Evolutionary conservation across 2,329 filamentous ascomycete species (phyloP), one percentile per base, ranked within the genome.

Genomic region (Alternaria consortialis): DNA sequence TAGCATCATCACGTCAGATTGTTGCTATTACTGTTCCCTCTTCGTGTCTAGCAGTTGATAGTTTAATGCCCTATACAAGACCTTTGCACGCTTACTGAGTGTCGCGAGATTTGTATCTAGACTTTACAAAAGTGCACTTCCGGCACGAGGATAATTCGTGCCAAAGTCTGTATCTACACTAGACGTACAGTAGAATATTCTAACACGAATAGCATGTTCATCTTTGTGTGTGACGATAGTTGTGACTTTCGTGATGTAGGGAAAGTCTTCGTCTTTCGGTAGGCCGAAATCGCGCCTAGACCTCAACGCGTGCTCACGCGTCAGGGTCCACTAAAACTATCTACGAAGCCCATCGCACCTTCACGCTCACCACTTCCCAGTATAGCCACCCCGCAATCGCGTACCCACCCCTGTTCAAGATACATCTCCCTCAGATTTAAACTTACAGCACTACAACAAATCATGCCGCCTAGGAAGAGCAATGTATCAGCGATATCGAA

Each of bases 391-490:
- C 46, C 31, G 36, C 59, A 51, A 34, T 57, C 46, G 46, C 58
- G 50, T 40, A 27, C 27, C 23, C 29, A 7, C 46, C 5, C n/a
- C 15, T 25, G 1, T n/a, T 37, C 32, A 8, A 50, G 25, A 5
- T 13, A 52, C n/a, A 40, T 34, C 51, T 15, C 29, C 9, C 12
- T 11, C 31, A 13, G 4, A 20, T 20, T 8, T 12, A 32, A 6
- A 40, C 37, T 29, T 17, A 51, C n/a, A 20, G 36, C 6, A 36
- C 60, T 27, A 42, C 17, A 8, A n/a, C 15, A 32, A 62, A 72
- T 42, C 60, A 84, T 84, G 82, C 81, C 82, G 6, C 73, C 80
- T n/a, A 77, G 80, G 61, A 84, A 83, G 73, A 83, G 80, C 69
- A 84, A 82, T 66, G 78, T 78, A 54, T 81, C 81, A 4, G 72